phyloP scores from a whole-genome alignment of 306 rosid species.

The Rosa rugosa region DNA sequence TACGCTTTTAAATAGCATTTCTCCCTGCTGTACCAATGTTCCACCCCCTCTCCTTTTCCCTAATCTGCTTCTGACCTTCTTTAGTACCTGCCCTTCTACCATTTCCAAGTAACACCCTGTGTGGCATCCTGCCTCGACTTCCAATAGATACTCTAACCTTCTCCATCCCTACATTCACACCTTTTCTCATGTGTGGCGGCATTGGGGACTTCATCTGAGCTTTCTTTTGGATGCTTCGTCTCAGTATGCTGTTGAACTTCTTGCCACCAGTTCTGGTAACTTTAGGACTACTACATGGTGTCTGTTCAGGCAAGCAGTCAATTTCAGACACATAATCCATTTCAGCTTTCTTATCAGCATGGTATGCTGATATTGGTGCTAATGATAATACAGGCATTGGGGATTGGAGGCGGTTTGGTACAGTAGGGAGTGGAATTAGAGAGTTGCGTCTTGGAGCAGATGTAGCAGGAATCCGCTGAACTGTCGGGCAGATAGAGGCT shows the following conservation, averaged over 20 bases:
- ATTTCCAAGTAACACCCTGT: slow-evolving; percentile 56
- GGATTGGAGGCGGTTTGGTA: slow-evolving; percentile 46
- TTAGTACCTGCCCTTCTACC: slow-evolving; percentile 56
- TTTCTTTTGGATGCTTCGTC: slow-evolving; percentile 77
- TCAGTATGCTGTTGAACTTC: slow-evolving; percentile 61
- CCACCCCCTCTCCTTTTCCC: slow-evolving; percentile 97
- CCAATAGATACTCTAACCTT: slow-evolving; percentile 88
- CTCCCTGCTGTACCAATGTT: slow-evolving; percentile 50
- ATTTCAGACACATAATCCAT: slow-evolving; percentile 40
- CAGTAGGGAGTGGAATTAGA: slow-evolving; percentile 72
- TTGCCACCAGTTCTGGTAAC: slow-evolving; percentile 54
- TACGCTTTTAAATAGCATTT: slow-evolving; percentile 20
- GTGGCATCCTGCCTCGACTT: slow-evolving; percentile 64
- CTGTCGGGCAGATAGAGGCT: slow-evolving; percentile 67
- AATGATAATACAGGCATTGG: slow-evolving; percentile 44
- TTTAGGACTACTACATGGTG: slow-evolving; percentile 69
- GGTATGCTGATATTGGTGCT: slow-evolving; percentile 30
- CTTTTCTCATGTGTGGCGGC: slow-evolving; percentile 70
- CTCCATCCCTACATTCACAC: slow-evolving; percentile 84
- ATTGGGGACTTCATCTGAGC: slow-evolving; percentile 62
- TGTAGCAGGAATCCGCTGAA: slow-evolving; percentile 47
- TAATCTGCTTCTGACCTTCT: slow-evolving; percentile 59
- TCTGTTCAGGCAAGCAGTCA: slow-evolving; percentile 45
- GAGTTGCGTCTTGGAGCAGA: slow-evolving; percentile 78
- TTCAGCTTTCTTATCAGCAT: slow-evolving; percentile 50